phyloP scores from a whole-genome alignment of 768 basidiomycete genomes.

The Krasilnikovozyma curviuscula region DNA sequence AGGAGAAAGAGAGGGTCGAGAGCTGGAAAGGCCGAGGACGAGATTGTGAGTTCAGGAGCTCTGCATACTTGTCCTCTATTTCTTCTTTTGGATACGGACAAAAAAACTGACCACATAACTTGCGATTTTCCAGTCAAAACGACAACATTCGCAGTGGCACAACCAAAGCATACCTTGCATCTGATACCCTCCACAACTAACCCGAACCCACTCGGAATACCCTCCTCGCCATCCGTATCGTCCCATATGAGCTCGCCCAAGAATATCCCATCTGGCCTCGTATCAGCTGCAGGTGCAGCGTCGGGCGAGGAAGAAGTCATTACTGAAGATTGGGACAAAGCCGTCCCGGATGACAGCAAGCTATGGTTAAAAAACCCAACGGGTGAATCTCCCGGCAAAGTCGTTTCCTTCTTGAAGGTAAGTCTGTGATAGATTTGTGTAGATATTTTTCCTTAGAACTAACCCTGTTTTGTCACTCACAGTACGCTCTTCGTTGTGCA shows the following conservation, averaged over 20 bases:
- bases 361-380: conserved; percentile 18
- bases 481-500: conserved; percentile 20
- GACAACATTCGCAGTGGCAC: too few species aligned
- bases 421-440: neutral
- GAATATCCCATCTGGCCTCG: too few species aligned
- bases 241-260: too few species aligned
- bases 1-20: conserved; percentile 5
- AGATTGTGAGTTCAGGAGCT: conserved; percentile 4
- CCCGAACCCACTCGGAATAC: too few species aligned
- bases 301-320: too few species aligned
- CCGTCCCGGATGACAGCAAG: conserved; percentile 9
- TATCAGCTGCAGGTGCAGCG: too few species aligned
- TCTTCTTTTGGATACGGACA: neutral
- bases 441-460: neutral
- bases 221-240: too few species aligned
- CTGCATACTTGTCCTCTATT: neutral
- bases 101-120: neutral
- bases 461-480: neutral
- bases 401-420: conserved; percentile 21
- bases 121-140: too few species aligned
- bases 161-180: too few species aligned
- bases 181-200: too few species aligned
- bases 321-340: neutral
- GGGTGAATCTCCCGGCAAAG: conserved; percentile 17
- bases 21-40: conserved; percentile 1